Base-by-base conservation (phyloP, 2,329 filamentous ascomycete species). In the Thermothelomyces thermophilus region DNA sequence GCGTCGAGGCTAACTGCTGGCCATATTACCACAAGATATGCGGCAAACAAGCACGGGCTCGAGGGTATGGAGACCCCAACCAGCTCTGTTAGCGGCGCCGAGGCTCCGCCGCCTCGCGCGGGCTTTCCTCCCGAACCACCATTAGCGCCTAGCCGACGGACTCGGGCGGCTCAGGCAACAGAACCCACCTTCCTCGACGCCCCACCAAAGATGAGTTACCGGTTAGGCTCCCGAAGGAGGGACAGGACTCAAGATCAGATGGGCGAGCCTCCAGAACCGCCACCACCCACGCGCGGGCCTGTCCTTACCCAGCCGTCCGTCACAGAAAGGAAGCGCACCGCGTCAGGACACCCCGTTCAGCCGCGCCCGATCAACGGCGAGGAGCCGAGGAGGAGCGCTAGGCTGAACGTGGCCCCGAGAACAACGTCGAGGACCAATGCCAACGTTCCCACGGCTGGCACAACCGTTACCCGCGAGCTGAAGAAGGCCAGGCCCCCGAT, bases 401-500 rank as follows among this genome's bases (percentile, higher is more conserved):
- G 87, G 51, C 73, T 90, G 36, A 80, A 80, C 61, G 74, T 77
- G 59, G 84, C 87, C 60, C 82, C 81, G 54, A 84, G 84, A 53
- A 79, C 87, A 45, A 82, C 86, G 37, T 76, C 75, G 53, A 87
- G 84, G 60, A 71, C 82, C 24, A 83, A 82, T 47, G 74, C 79
- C 4, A 73, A 76, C 34, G 68, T 78, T 36, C 69, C 78, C 36
- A 73, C 77, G 22, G 70, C 83, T 50, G 80, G 82, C 45, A 68
- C 77, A 17, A 73, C 79, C 53, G 78, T 84, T 53, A 75, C 78
- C 42, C 74, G 89, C 61, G 90, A 95, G 61, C 67, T 94, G 62
- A 91, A 90, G 66, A 95, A 90, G 72, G 85, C 86, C 56, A 88
- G 85, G 61, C 86, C 87, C 56, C 86, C 83, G 3, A 76, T 83